A percentile compares a stretch with the other conserved stretches of the same genome.
Conservation (phyloP, 768 basidiomycete species). For the Tylopilus rubrobrunneus region DNA sequence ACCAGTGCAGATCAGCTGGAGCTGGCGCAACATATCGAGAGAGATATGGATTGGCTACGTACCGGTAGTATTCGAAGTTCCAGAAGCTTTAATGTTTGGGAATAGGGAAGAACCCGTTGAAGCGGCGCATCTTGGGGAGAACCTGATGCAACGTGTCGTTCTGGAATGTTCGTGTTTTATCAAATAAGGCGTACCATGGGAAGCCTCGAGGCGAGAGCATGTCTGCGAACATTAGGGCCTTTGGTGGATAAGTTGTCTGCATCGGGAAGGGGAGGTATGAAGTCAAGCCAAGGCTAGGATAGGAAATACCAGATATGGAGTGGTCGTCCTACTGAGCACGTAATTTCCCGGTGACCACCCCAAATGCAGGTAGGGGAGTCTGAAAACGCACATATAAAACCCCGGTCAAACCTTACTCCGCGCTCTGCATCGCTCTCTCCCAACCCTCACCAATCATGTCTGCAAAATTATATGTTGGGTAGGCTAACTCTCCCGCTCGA, state of each 20-base stretch:
- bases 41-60: neutral
- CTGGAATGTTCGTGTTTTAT: neutral
- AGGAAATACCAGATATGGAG: slow-evolving; percentile 4
- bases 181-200: neutral
- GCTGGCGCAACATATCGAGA: neutral
- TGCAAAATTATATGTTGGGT: slow-evolving; percentile 33
- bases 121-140: slow-evolving; percentile 1
- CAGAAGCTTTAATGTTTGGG: neutral
- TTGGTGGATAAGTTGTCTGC: neutral
- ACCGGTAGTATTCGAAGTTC: neutral
- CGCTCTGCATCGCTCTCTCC: slow-evolving; percentile 11
- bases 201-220: slow-evolving; percentile 14
- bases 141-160: slow-evolving; percentile 5
- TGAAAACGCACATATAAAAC: slow-evolving; percentile 33
- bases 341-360: slow-evolving; percentile 12
- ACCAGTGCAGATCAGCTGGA: neutral
- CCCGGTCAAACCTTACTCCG: slow-evolving; percentile 16
- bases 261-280: neutral
- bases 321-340: neutral
- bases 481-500: slow-evolving; percentile 4
- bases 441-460: slow-evolving; percentile 24
- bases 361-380: slow-evolving; percentile 32
- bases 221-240: neutral
- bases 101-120: neutral
- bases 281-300: neutral